Base-by-base conservation (phyloP, 441 rosid species). In the Capsella rubella region DNA sequence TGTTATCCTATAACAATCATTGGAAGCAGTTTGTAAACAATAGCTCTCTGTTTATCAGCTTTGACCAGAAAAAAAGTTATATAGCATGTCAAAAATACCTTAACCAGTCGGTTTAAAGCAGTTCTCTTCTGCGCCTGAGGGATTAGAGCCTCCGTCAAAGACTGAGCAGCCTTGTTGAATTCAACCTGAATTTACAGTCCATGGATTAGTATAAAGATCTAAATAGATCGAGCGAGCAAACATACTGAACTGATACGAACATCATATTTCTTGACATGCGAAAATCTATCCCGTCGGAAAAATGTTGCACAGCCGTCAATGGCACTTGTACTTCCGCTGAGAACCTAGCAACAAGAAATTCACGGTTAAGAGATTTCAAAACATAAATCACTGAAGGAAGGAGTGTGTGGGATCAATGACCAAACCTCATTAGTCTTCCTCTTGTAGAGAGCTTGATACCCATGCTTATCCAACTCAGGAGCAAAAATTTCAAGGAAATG, bases 261-360 rank as follows among this genome's bases (percentile, higher is more conserved):
- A 97, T 96, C 98, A n/a, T 96, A 96, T 93, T 96, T 93, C 78
- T 93, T 96, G 75, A 96, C 99, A 83, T 88, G 93, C 15, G 96
- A 80, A 82, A 96, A 96, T 83, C 98, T 93, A 79, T 96, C 98
- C 84, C 97, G 85, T n/a, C 99, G 92, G 65, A 96, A 96, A 83
- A 93, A 93, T 15, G 97, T 96, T 66, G 99, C 99, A 85, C 97
- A 92, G 10, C 99, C 99, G 63, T 96, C 99, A 58, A 92, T 86
- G 18, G 83, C 81, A 71, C 75, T 80, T 43, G 81, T 35, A 80
- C 85, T 90, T 76, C 95, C 99, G 79, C 59, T 82, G 77, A 85
- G 91, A 79, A 93, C 98, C 99, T 96, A 87, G 57, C 73, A 69
- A 58, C 59, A 12, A 70, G 46, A 8, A 18, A 43, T 3, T 58